These are phyloP conservation scores for Ogataea henricii DNA, from an alignment of 805 yeast genomes.

Conservation along the genomic window DNA sequence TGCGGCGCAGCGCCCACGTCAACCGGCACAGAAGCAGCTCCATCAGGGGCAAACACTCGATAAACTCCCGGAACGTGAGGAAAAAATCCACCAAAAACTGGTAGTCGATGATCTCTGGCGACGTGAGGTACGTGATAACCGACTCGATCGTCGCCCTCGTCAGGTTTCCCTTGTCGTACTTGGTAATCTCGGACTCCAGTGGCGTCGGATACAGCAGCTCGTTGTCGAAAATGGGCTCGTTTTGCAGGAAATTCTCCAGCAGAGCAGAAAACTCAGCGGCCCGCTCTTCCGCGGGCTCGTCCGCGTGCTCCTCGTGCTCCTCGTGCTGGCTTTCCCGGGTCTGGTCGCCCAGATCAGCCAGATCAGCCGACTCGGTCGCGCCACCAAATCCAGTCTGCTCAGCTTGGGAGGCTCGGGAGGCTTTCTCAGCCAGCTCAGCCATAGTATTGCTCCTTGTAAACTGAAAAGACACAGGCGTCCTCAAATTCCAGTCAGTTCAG, in stretches of 20 bases:
- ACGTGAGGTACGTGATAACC: constrained; percentile 61
- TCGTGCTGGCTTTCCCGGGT: neutral
- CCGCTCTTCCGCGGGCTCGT: no score
- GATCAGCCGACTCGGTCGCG: no score
- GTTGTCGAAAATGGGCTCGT: constrained; percentile 38
- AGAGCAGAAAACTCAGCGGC: constrained; percentile 23
- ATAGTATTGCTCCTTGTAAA: neutral
- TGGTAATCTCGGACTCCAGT: constrained; percentile 34
- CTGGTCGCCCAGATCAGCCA: neutral
- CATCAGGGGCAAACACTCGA: constrained; percentile 58
- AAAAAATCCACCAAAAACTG: constrained; percentile 82
- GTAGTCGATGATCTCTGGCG: constrained; percentile 76
- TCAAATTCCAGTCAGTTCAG: neutral
- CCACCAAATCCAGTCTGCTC: no score
- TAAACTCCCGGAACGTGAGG: constrained; percentile 74
- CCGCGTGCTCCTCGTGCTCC: neutral
- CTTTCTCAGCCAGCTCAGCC: neutral
- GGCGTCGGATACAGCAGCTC: constrained; percentile 37
- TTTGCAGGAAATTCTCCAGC: constrained; percentile 31
- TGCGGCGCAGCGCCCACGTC: constrained; percentile 76
- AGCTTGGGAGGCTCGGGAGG: no score
- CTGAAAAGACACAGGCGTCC: neutral
- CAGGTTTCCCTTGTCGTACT: constrained; percentile 22
- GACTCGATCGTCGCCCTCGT: constrained; percentile 38
- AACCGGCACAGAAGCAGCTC: constrained; percentile 64